These are phyloP conservation scores for Aspergillus pseudotamarii DNA, from an alignment of 2,329 filamentous ascomycete species.

Conservation along the genomic window DNA sequence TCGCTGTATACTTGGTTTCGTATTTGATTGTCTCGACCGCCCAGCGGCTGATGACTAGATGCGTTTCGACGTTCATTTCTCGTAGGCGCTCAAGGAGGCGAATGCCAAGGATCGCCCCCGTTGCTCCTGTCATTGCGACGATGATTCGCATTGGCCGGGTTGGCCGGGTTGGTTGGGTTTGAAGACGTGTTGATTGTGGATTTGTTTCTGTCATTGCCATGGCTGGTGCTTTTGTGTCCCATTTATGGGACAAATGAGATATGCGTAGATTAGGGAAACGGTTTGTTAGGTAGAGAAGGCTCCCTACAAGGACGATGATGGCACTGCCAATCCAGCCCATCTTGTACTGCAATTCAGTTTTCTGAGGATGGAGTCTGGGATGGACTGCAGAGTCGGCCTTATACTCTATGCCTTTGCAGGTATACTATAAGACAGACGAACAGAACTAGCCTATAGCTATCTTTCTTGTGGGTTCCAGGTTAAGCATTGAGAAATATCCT, in stretches of 20 bases:
- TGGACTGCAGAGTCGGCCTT: background rate
- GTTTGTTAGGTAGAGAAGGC: background rate
- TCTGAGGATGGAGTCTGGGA: background rate
- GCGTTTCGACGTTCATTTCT: constrained; percentile 45
- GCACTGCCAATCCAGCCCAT: background rate
- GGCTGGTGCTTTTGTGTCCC: background rate
- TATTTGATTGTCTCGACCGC: constrained; percentile 47
- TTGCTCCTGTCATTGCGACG: constrained; percentile 52
- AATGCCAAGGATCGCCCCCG: constrained; percentile 45
- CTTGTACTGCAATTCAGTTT: background rate
- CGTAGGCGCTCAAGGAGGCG: constrained; percentile 31
- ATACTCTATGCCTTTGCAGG: background rate
- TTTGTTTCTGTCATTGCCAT: background rate
- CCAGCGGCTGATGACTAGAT: constrained; percentile 51
- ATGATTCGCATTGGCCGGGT: constrained; percentile 20
- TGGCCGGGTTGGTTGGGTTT: background rate
- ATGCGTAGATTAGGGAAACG: constrained; percentile 1
- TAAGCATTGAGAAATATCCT: background rate
- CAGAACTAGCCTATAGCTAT: background rate
- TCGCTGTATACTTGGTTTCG: constrained; percentile 39
- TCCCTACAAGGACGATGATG: background rate
- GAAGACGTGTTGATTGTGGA: background rate
- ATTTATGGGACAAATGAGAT: background rate
- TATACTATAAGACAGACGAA: background rate
- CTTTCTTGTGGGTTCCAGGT: background rate